Percentiles rank a stretch among this genome's conserved stretches.
Conservation (phyloP, 2,329 filamentous ascomycete species). For the Dactylonectria estremocensis region DNA sequence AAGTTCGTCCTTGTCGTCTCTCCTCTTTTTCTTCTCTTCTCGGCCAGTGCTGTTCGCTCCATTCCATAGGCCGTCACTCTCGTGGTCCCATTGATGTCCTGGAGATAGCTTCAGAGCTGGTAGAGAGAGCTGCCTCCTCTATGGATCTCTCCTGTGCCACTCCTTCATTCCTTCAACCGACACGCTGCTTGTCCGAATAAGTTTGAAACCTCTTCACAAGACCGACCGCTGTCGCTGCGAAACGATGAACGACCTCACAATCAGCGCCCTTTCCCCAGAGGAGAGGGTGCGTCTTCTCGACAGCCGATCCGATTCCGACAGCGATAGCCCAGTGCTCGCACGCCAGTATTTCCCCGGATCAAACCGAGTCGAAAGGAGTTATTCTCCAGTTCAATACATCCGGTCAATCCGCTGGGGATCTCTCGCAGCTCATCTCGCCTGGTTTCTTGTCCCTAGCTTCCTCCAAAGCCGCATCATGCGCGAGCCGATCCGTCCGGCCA, state of each 20-base stretch:
- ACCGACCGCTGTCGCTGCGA: not conserved
- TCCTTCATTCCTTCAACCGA: not conserved
- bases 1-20: too few species aligned
- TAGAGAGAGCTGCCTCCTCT: too few species aligned
- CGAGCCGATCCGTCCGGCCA: conserved; percentile 56
- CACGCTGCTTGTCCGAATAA: not conserved
- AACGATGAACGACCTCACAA: conserved; percentile 58
- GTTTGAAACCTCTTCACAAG: not conserved
- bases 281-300: conserved; percentile 63
- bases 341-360: too few species aligned
- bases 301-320: conserved; percentile 58
- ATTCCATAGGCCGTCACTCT: too few species aligned
- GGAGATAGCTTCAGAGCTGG: too few species aligned
- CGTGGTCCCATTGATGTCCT: too few species aligned
- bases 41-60: too few species aligned
- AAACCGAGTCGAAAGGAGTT: not conserved
- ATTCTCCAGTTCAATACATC: not conserved
- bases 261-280: conserved; percentile 55
- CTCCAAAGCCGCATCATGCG: conserved; percentile 60
- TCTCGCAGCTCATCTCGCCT: conserved; percentile 55
- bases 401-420: conserved; percentile 46
- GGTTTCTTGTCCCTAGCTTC: conserved; percentile 68
- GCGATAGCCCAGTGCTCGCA: conserved; percentile 54
- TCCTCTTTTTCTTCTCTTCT: too few species aligned
- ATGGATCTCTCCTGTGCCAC: too few species aligned